Evolutionary conservation across 805 yeast species (phyloP).

Genomic region (Pichia manshurica): DNA sequence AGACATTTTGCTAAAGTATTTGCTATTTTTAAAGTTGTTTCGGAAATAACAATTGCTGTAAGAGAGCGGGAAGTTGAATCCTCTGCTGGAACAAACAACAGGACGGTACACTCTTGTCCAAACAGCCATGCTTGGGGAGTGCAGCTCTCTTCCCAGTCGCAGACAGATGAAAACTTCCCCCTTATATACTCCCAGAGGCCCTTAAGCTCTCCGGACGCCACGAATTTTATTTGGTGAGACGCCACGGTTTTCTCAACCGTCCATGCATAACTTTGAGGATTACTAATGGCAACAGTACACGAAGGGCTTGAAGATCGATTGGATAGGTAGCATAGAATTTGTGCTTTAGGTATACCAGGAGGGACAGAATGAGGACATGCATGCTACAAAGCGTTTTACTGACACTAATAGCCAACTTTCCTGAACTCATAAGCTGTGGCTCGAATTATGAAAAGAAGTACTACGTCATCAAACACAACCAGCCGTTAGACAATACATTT

Average conservation of each 20-base stretch:
- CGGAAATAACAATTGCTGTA: too few relatives aligned
- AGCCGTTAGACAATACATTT: neutral
- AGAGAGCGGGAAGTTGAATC: too few relatives aligned
- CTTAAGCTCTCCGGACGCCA: neutral
- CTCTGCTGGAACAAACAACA: too few relatives aligned
- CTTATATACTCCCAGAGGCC: neutral
- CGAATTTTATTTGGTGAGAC: neutral
- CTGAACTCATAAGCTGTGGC: neutral
- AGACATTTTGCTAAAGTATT: slow-evolving; percentile 2
- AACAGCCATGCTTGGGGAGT: too few relatives aligned
- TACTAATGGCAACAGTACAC: neutral
- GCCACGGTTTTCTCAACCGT: neutral
- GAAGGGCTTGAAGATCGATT: too few relatives aligned
- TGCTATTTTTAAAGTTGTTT: neutral
- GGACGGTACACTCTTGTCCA: too few relatives aligned
- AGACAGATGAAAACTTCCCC: too few relatives aligned
- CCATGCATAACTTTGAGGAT: neutral
- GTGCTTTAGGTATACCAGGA: too few relatives aligned
- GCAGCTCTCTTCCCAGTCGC: too few relatives aligned
- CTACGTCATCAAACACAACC: neutral
- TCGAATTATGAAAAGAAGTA: slow-evolving; percentile 1
- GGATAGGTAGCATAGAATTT: too few relatives aligned
- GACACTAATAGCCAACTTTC: neutral
- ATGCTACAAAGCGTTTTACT: too few relatives aligned
- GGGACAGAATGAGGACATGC: too few relatives aligned